Evolutionary conservation across 2,329 filamentous ascomycete genomes (phyloP).

Genomic region (Diaporthe sp.): DNA sequence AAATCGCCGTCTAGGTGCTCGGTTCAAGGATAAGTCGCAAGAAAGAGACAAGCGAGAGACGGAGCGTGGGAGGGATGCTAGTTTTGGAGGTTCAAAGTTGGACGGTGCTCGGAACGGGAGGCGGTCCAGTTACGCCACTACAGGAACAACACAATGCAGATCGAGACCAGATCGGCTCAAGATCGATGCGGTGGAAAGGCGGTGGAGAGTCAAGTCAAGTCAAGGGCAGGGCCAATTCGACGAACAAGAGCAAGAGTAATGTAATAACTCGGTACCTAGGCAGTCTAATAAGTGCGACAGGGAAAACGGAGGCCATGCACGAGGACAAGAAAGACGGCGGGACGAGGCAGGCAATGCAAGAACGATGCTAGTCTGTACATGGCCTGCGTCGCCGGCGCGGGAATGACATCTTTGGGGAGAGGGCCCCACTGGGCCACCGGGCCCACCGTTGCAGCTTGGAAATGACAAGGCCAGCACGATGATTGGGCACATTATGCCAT

Average conservation of each 20-base stretch:
- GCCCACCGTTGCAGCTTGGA: conserved; percentile 16
- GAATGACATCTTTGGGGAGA: conserved; percentile 14
- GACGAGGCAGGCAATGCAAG: conserved; percentile 12
- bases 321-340: conserved; percentile 18
- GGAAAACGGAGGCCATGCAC: conserved; percentile 1
- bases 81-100: conserved; percentile 3
- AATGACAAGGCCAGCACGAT: conserved; percentile 24
- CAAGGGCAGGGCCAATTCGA: background rate
- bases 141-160: background rate
- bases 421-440: background rate
- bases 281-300: background rate
- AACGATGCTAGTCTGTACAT: conserved; percentile 13
- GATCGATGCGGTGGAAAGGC: conserved; percentile 10
- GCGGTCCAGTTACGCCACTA: conserved; percentile 19
- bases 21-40: background rate
- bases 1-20: background rate
- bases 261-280: background rate
- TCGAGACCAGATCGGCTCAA: conserved; percentile 1
- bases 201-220: conserved; percentile 13
- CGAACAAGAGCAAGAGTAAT: background rate
- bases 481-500: conserved; percentile 24
- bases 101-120: background rate
- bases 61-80: conserved; percentile 9
- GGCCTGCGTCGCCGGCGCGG: background rate
- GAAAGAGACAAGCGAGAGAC: conserved; percentile 3